Base-by-base conservation (phyloP, 805 yeast genomes). In the Pichia paraexigua region DNA sequence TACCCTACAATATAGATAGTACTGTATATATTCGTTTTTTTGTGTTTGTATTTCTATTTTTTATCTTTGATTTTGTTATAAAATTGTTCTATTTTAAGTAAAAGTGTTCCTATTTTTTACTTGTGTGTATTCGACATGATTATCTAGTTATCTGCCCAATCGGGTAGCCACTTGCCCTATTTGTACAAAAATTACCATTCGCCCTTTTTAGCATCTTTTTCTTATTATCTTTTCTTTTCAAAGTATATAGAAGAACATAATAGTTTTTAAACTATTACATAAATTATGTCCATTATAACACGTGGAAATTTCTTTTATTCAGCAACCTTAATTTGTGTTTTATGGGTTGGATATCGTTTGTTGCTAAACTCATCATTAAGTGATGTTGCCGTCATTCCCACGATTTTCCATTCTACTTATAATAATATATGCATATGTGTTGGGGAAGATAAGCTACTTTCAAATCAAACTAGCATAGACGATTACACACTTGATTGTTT, bases 391-490 rank as follows among this genome's bases (percentile, higher is more conserved):
- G 10, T 18, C n/a, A 12, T 50, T 35, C 53, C 53, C 5, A 18
- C 32, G 9, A 21, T 22, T 11, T 50, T 50, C 10, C 50, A 50
- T 39, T 9, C 22, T 5, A 7, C 48, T 1, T 50, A 47, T 40
- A 28, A 24, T 30, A 50, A 40, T 40, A 47, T 50, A 12, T 37
- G 48, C 21, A 46, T 40, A 37, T 50, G 53, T 24, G 8, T 43
- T 1, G 47, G 35, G 5, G 27, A 35, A 12, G 45, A 49, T 24
- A n/a, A 7, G 5, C 3, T 20, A 4, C 25, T 27, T 2, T 27
- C 46, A 8, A 12, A 17, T 15, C 17, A 27, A 9, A 15, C 9
- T 2, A 8, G 20, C 11, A 3, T 30, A 22, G 17, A 45, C 9
- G 43, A 44, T 7, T 15, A 17, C n/a, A 17, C 24, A 7, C 12